Conservation (phyloP, 805 yeast species). For the Jamesozyma gamospora region DNA sequence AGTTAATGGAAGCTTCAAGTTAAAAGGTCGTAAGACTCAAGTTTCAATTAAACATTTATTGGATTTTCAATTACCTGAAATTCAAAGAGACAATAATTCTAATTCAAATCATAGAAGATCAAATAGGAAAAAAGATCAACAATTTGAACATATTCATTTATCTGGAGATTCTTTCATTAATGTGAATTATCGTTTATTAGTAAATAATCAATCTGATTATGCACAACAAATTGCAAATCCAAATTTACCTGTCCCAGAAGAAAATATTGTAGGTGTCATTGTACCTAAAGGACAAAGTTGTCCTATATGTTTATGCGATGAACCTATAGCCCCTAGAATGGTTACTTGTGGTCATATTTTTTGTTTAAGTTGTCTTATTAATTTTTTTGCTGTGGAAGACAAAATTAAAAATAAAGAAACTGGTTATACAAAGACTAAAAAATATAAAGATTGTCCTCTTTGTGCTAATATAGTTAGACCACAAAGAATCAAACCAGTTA, state of each 20-base stretch:
- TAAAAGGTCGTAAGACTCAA: constrained; percentile 34
- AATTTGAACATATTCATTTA: constrained; percentile 35
- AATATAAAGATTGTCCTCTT: constrained; percentile 68
- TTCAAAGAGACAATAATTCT: constrained; percentile 17
- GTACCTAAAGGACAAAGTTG: constrained; percentile 70
- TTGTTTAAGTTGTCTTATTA: constrained; percentile 71
- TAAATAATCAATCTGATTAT: constrained; percentile 53
- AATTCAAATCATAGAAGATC: constrained; percentile 12
- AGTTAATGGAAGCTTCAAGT: constrained; percentile 23
- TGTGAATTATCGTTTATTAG: constrained; percentile 73
- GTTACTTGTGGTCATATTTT: constrained; percentile 88
- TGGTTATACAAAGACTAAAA: constrained; percentile 31
- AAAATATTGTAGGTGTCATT: constrained; percentile 59
- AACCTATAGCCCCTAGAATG: constrained; percentile 90
- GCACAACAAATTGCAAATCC: constrained; percentile 59
- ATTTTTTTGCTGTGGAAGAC: constrained; percentile 47
- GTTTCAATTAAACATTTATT: constrained; percentile 56
- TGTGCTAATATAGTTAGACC: constrained; percentile 52
- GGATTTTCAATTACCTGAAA: constrained; percentile 43
- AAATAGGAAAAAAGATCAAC: constrained; percentile 18
- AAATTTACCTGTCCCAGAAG: constrained; percentile 55
- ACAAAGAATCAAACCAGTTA: constrained; percentile 57
- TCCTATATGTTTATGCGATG: constrained; percentile 83
- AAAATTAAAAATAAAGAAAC: constrained; percentile 29
- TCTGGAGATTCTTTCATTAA: constrained; percentile 66